phyloP scores from a whole-genome alignment of 2,329 filamentous ascomycete species.

The Aspergillus fischeri region DNA sequence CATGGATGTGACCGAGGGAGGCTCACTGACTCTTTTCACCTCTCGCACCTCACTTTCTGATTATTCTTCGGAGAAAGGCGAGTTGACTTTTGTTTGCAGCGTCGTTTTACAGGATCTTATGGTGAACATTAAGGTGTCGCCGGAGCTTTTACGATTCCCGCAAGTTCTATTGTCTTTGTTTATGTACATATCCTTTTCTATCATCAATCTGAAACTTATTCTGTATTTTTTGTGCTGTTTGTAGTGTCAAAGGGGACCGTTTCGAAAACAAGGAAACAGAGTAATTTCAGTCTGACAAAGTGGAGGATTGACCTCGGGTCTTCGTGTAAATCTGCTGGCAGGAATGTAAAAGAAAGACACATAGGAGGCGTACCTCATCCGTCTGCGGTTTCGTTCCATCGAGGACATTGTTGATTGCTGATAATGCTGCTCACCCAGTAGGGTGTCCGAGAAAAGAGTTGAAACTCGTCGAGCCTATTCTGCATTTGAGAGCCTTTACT shows the following conservation, averaged over 20 bases:
- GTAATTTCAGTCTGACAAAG: background rate
- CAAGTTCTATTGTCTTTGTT: slow-evolving; percentile 2
- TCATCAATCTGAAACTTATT: background rate
- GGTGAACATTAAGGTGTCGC: slow-evolving; percentile 16
- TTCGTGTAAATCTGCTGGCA: background rate
- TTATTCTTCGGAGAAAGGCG: background rate
- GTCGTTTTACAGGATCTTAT: slow-evolving; percentile 4
- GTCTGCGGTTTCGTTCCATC: background rate
- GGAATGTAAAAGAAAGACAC: background rate
- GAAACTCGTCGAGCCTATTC: background rate
- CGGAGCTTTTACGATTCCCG: slow-evolving; percentile 15
- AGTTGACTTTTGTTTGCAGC: slow-evolving; percentile 13
- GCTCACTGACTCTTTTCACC: background rate
- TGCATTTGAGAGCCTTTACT: background rate
- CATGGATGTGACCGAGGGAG: slow-evolving; percentile 4
- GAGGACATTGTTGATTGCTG: background rate
- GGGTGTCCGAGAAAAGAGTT: background rate
- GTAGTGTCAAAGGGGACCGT: background rate
- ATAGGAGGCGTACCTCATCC: background rate
- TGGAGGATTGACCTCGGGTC: background rate
- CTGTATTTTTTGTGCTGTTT: background rate
- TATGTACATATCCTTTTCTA: slow-evolving; percentile 15
- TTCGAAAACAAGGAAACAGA: background rate
- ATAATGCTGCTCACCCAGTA: background rate
- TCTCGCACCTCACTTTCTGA: slow-evolving; percentile 1